Base-by-base conservation (phyloP, 108 stramenopile genomes). In the Pelagomonas calceolata region DNA sequence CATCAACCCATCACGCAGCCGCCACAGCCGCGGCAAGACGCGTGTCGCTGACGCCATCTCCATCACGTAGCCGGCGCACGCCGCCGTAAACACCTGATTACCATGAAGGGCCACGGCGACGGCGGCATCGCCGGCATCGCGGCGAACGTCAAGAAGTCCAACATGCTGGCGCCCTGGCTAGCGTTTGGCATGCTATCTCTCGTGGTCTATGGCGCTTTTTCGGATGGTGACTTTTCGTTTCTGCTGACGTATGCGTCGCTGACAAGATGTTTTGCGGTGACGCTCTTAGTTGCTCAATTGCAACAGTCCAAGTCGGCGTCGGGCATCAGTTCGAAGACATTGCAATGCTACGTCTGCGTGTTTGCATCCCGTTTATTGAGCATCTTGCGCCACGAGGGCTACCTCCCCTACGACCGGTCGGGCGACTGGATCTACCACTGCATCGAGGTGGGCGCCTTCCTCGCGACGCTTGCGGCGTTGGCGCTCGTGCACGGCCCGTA, bases 361-460 rank as follows among this genome's bases (percentile, higher is more conserved):
- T 97, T 94, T 78, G 88, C 91, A 75, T 89, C 89, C 65, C 91
- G 98, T 5, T 82, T 99, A n/a, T 87, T 93, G 30, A 90, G 89
- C 68, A 96, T 99, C 75, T 82, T 96, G 73, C 86, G 94, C 46
- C 94, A 96, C 82, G 93, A 97, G 79, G 98, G 98, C 30, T 97
- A 99, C 75, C 83, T 99, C 32, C 98, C 98, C n/a, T 99, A 94
- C 75, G 98, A 99, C 79, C 92, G 94, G 75, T 91, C 90, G 33
- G 98, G 98, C 45, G 96, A 97, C 78, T 97, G 94, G 94, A 81
- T 97, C 63, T 98, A 98, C 82, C 97, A 97, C 74, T 70, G 87
- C 18, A 89, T 95, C 67, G 98, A 99, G 80, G 83, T 89, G 65
- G 78, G 82, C 77, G 80, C 90, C 34, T 79, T 99, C n/a, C 26